Conservation (phyloP, 345 rosid genomes). For the Stellera chamaejasme region DNA sequence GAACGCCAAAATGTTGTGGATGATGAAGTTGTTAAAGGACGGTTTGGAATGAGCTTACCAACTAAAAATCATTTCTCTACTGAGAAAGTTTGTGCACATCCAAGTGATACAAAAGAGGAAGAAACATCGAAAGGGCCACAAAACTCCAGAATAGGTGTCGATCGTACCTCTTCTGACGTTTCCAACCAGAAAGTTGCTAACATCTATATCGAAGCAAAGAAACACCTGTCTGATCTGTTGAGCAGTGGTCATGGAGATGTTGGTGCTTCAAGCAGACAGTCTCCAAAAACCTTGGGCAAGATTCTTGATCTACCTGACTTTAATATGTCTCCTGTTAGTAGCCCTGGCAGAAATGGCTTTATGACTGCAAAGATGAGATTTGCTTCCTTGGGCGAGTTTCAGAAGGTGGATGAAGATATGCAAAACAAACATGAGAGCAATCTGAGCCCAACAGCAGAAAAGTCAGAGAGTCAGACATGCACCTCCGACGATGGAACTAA, state of each 20-base stretch:
- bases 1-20: slow-evolving; percentile 16
- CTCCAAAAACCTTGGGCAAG: slow-evolving; percentile 62
- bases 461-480: slow-evolving; percentile 19
- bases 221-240: slow-evolving; percentile 84
- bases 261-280: slow-evolving; percentile 34
- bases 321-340: slow-evolving; percentile 48
- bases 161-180: slow-evolving; percentile 20
- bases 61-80: slow-evolving; percentile 84
- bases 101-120: slow-evolving; percentile 29
- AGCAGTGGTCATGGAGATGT: slow-evolving; percentile 38
- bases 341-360: slow-evolving; percentile 57
- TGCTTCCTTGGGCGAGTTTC: slow-evolving; percentile 27
- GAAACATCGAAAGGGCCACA: slow-evolving; percentile 28
- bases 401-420: slow-evolving; percentile 27
- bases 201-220: slow-evolving; percentile 88
- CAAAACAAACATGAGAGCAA: slow-evolving; percentile 30
- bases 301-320: slow-evolving; percentile 81
- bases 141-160: slow-evolving; percentile 11
- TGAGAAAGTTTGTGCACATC: slow-evolving; percentile 68
- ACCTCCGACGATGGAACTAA: slow-evolving; percentile 23
- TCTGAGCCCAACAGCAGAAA: slow-evolving; percentile 17
- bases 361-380: slow-evolving; percentile 44
- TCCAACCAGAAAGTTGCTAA: slow-evolving; percentile 45
- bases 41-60: slow-evolving; percentile 40
- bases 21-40: slow-evolving; percentile 33